Conservation (phyloP, 2,329 filamentous ascomycete species). For the Fusarium sp. region DNA sequence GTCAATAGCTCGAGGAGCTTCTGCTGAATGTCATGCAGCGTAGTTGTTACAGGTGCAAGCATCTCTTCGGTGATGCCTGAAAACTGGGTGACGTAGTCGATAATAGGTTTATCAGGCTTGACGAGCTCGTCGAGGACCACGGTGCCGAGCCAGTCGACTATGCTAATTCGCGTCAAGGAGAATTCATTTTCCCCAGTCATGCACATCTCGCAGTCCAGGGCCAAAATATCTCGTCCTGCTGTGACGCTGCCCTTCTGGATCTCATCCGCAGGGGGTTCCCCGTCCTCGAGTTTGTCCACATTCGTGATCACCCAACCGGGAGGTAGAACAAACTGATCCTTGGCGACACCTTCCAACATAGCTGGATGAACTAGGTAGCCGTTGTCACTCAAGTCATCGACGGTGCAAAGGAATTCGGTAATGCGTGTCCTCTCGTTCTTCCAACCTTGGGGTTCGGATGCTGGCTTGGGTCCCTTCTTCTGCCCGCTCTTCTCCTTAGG, state of each 20-base stretch:
- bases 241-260: conserved; percentile 86
- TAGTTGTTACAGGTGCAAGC: conserved; percentile 85
- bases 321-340: conserved; percentile 63
- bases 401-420: conserved; percentile 78
- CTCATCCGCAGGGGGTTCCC: conserved; percentile 72
- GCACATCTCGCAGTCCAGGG: conserved; percentile 98
- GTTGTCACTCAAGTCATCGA: conserved; percentile 81
- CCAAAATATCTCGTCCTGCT: conserved; percentile 80
- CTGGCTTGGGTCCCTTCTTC: conserved; percentile 68
- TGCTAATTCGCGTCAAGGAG: conserved; percentile 87
- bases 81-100: conserved; percentile 89
- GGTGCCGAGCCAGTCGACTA: conserved; percentile 86
- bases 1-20: conserved; percentile 78
- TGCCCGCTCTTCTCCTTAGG: conserved; percentile 73
- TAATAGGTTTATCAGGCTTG: conserved; percentile 87
- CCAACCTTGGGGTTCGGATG: conserved; percentile 73
- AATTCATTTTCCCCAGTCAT: conserved; percentile 82
- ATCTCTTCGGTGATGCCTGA: conserved; percentile 93
- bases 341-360: conserved; percentile 70
- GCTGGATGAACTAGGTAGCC: conserved; percentile 88
- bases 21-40: conserved; percentile 82
- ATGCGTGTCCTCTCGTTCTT: conserved; percentile 83
- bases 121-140: conserved; percentile 90
- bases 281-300: conserved; percentile 74
- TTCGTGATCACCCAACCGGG: conserved; percentile 86